Evolutionary conservation across 2,329 filamentous ascomycete species (phyloP), one percentile per base, ranked within the genome.

Genomic region (Exophiala mesophila): DNA sequence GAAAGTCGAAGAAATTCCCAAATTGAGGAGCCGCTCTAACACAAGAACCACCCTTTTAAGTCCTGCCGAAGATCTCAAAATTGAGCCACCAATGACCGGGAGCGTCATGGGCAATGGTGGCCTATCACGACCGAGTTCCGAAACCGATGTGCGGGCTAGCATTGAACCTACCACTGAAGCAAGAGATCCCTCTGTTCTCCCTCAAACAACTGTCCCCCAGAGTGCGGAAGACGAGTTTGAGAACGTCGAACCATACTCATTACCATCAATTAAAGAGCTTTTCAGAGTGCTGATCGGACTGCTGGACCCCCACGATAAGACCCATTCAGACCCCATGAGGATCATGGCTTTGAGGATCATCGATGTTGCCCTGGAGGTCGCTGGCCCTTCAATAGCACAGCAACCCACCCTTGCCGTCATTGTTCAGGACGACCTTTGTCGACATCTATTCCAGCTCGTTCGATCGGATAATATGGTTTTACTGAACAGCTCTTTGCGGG

Each of bases 261-360:
- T 98, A 20, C 88, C 90, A 1, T 96, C 90, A 2, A 96, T 98
- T 54, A 76, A 89, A 53, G 94, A 98, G 62, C 76, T 98, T 1
- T 95, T 98, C 61, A 76, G 92, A 39, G 92, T 97, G 30, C 71
- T 98, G 18, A 90, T 97, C 32, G 90, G 94, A 62, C 81, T 98
- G 12, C 69, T 98, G 18, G 88, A 98, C 59, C 92, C 94, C 1
- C 86, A 95, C 58, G 90, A 97, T 63, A 82, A 80, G 39, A 86
- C 90, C 55, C 87, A 96, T 63, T 94, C 88, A 2, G 92, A 98
- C 60, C 83, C 87, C 1, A 92, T 97, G 83, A 80, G 90, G 55
- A 88, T 98, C 29, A 98, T 98, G 89, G 92, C 92, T 13, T 69
- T 98, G 53, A 81, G 92, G 31, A 97, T 98, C 51, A 92, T 98